A percentile compares a stretch with the other conserved stretches of the same genome.
Evolutionary conservation across 306 rosid species (phyloP).

Genomic region (Vachellia pachyceras): DNA sequence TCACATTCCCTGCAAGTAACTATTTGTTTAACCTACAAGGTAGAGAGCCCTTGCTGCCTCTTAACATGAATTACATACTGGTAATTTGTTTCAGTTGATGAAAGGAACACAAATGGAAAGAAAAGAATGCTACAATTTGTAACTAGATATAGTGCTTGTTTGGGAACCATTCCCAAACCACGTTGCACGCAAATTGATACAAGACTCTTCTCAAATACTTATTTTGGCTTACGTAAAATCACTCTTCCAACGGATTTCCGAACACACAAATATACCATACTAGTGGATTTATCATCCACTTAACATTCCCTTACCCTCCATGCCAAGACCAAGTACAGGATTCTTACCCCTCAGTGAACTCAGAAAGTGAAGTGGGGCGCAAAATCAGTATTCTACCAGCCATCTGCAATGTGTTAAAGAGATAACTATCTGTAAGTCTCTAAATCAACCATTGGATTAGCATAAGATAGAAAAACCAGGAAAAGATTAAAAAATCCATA

Average conservation of each 20-base stretch:
- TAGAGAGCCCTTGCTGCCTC: not conserved
- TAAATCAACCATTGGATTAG: slow-evolving; percentile 11
- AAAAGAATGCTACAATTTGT: slow-evolving; percentile 14
- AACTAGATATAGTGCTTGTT: slow-evolving; percentile 2
- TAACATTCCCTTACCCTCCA: not conserved
- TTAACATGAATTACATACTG: slow-evolving; percentile 1
- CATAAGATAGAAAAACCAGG: slow-evolving; percentile 17
- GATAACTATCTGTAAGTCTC: slow-evolving; percentile 19
- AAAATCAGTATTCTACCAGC: slow-evolving; percentile 86
- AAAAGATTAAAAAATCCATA: slow-evolving; percentile 29
- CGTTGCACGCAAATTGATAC: too few relatives aligned
- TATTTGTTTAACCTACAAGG: not conserved
- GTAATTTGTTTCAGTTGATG: slow-evolving; percentile 4
- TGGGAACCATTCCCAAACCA: too few relatives aligned
- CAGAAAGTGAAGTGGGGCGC: slow-evolving; percentile 80
- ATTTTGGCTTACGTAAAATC: too few relatives aligned
- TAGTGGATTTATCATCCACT: slow-evolving; percentile 7
- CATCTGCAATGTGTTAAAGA: slow-evolving; percentile 60
- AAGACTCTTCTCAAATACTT: too few relatives aligned
- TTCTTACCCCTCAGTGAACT: slow-evolving; percentile 80
- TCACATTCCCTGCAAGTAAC: not conserved
- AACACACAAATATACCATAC: too few relatives aligned
- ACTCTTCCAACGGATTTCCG: too few relatives aligned
- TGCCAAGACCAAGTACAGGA: slow-evolving; percentile 21
- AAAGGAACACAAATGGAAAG: slow-evolving; percentile 18